Evolutionary conservation across 2,329 filamentous ascomycete genomes (phyloP), one percentile per base, ranked within the genome.

Genomic region (Pseudogymnoascus sp.): DNA sequence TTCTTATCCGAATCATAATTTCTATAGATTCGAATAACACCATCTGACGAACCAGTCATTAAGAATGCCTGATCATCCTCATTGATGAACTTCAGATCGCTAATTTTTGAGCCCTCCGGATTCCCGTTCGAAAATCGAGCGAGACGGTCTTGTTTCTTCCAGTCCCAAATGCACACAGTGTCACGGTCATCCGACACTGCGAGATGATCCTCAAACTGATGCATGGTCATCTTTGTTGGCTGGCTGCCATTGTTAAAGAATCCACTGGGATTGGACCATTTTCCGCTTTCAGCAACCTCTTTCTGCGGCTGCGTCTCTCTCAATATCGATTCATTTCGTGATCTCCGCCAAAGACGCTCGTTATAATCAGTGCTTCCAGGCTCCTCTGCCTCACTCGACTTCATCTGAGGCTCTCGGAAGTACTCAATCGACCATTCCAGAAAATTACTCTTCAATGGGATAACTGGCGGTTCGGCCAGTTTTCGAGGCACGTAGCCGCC

Each of bases 381-480:
- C 71, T 99, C 94, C 68, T 99, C 94, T 24, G 92, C 90, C 72
- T 99, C 94, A 62, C 89, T 92, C 2, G 91, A 88, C 71, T 94
- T 95, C 94, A 99, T 97, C 74, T 99, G 94, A 33, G 94, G 94
- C 73, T 97, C 92, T 31, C 92, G 90, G 80, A 97, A 99, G 73
- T 99, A 97, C 74, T 93, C 93, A 47, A 94, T 92, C 3, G 92
- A 96, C 92, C 93, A 99, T 65, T 96, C 90, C 65, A 96, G 81
- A 74, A 97, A 96, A 7, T 82, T 86, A 72, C 92, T 96, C 63
- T 83, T 82, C 15, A 99, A 74, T 1, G 94, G 94, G 29, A 97
- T 81, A 10, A 74, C 75, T 1, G 89, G 87, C 8, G 78, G 68
- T 60, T 84, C 77, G 0, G 80, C 78, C 31, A 84, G 72, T 63